phyloP scores from a whole-genome alignment of 108 stramenopile genomes.

The Cyclotella atomus region DNA sequence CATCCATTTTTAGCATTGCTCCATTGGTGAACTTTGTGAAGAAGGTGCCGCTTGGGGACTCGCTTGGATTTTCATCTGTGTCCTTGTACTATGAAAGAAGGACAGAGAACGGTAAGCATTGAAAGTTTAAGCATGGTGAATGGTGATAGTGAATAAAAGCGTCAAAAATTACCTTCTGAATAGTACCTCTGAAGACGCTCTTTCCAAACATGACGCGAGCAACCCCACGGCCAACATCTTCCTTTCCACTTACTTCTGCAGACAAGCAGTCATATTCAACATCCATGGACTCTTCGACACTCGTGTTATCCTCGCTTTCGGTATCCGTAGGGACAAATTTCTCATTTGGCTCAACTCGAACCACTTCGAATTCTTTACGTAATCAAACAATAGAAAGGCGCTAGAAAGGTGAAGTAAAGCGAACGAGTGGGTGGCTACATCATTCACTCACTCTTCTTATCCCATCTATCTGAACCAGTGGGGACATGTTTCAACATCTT shows the following conservation, averaged over 20 bases:
- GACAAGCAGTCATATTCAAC: not conserved
- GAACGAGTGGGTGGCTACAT: not conserved
- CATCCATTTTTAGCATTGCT: conserved; percentile 39
- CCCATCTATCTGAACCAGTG: conserved; percentile 1
- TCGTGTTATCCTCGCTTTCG: not conserved
- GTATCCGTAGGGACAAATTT: not conserved
- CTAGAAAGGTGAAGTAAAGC: not conserved
- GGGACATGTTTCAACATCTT: conserved; percentile 15
- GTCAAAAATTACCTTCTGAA: conserved; percentile 17
- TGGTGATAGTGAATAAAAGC: not conserved
- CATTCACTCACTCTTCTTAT: not conserved
- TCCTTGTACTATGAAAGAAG: conserved; percentile 19
- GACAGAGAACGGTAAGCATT: not conserved
- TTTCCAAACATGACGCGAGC: conserved; percentile 23
- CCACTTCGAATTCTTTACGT: not conserved
- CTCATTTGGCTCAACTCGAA: conserved; percentile 18
- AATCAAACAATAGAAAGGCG: not conserved
- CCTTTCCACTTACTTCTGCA: conserved; percentile 9
- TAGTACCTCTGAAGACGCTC: conserved; percentile 19
- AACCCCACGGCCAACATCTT: conserved; percentile 21
- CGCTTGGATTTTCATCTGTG: conserved; percentile 19
- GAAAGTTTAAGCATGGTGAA: not conserved
- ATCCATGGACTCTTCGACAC: not conserved
- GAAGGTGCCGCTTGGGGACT: conserved; percentile 25
- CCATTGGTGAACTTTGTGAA: conserved; percentile 30